Evolutionary conservation across 768 basidiomycete genomes (phyloP).

Genomic region (Chalciporus pseudorubinellus): DNA sequence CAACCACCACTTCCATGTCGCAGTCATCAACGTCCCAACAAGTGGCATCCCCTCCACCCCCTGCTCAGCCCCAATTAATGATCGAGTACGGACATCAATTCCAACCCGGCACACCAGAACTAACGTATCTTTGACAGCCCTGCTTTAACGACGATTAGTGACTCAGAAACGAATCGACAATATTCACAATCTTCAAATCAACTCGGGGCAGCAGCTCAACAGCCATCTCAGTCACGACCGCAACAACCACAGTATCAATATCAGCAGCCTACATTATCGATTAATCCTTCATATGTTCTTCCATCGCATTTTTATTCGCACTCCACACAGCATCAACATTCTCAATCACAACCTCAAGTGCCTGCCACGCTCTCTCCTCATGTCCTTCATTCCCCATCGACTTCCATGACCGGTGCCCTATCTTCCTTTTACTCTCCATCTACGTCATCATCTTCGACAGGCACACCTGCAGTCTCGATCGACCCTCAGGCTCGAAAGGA

Average conservation of each 20-base stretch:
- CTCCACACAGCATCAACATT: constrained; percentile 27
- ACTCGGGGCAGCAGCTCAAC: constrained; percentile 34
- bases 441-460: constrained; percentile 28
- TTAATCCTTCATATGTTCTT: constrained; percentile 42
- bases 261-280: constrained; percentile 40
- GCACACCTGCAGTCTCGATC: constrained; percentile 29
- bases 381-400: constrained; percentile 58
- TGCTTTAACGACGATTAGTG: constrained; percentile 56
- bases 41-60: constrained; percentile 24
- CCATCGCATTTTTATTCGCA: constrained; percentile 39
- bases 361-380: constrained; percentile 72
- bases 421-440: constrained; percentile 40
- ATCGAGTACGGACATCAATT: constrained; percentile 57
- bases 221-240: constrained; percentile 32
- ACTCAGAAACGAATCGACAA: constrained; percentile 43
- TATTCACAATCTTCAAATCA: constrained; percentile 45
- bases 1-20: constrained; percentile 49
- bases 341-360: constrained; percentile 34
- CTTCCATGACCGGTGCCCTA: constrained; percentile 31
- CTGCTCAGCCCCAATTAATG: constrained; percentile 44
- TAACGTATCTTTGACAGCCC: constrained; percentile 44
- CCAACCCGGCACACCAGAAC: constrained; percentile 6
- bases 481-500: constrained; percentile 55
- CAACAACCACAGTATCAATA: constrained; percentile 39
- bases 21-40: constrained; percentile 32